Evolutionary conservation across 2,329 filamentous ascomycete species (phyloP).

Genomic region (Penicillium sp.): DNA sequence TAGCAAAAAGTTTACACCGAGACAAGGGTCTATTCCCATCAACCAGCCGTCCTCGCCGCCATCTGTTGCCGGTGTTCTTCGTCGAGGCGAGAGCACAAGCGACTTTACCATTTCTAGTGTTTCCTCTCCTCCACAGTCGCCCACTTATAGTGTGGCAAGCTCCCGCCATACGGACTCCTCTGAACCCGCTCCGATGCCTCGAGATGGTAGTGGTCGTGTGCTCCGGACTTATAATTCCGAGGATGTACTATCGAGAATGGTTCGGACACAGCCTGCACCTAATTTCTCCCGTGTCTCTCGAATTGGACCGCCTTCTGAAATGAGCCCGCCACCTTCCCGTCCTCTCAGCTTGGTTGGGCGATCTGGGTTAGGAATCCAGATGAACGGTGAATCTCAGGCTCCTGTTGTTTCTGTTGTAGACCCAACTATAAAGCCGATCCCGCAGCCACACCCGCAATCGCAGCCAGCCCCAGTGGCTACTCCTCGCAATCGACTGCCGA

Average conservation of each 20-base stretch:
- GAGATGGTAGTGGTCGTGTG: slow-evolving; percentile 20
- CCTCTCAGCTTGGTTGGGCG: slow-evolving; percentile 27
- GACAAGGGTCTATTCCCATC: slow-evolving; percentile 16
- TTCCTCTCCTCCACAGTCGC: slow-evolving; percentile 39
- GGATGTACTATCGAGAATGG: slow-evolving; percentile 28
- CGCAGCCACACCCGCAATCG: neutral
- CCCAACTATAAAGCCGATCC: neutral
- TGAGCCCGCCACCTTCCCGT: slow-evolving; percentile 21
- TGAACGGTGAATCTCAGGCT: slow-evolving; percentile 7
- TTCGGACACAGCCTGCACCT: slow-evolving; percentile 16
- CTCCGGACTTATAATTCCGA: slow-evolving; percentile 36
- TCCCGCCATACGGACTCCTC: slow-evolving; percentile 24
- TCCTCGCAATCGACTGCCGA: slow-evolving; percentile 20
- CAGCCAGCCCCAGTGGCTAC: slow-evolving; percentile 1
- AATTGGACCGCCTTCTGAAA: slow-evolving; percentile 10
- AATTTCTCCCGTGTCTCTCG: slow-evolving; percentile 24
- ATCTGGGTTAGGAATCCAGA: slow-evolving; percentile 17
- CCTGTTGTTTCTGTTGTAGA: slow-evolving; percentile 13
- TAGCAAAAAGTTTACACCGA: slow-evolving; percentile 41
- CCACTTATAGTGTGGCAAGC: slow-evolving; percentile 31
- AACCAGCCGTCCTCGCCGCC: slow-evolving; percentile 22
- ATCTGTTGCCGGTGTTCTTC: slow-evolving; percentile 15
- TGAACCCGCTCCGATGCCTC: slow-evolving; percentile 20
- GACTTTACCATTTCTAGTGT: slow-evolving; percentile 28
- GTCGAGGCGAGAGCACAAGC: slow-evolving; percentile 16